Percentiles rank a stretch among this genome's conserved stretches.
These are phyloP conservation scores for Rheum nobile DNA, from an alignment of 148 eudicot species.

Conservation along the genomic window DNA sequence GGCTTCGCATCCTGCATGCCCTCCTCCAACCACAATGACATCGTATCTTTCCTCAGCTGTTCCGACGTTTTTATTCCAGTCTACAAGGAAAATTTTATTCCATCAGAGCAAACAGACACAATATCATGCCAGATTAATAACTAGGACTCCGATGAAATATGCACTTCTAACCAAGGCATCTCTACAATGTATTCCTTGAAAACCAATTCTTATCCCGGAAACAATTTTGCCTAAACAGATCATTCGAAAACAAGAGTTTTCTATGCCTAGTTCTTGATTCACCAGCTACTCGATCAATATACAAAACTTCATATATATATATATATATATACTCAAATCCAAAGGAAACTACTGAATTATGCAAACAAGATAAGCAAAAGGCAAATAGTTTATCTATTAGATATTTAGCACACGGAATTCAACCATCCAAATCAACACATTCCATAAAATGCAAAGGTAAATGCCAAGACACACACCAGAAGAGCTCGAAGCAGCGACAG, in stretches of 20 bases:
- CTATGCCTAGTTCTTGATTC: not conserved
- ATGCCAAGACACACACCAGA: constrained; percentile 14
- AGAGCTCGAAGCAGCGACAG: constrained; percentile 16
- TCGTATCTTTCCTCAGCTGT: constrained; percentile 59
- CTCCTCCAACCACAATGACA: constrained; percentile 97
- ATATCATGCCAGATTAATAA: not conserved
- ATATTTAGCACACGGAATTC: not conserved
- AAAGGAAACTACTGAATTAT: not conserved
- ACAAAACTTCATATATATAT: not conserved
- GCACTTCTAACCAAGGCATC: not conserved
- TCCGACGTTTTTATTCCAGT: constrained; percentile 25
- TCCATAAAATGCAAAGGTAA: not conserved
- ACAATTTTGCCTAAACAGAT: not conserved
- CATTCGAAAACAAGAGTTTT: not conserved
- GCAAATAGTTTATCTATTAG: not conserved
- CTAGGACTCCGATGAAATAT: not conserved
- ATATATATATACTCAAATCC: not conserved
- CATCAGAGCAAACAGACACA: not conserved
- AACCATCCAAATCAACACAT: not conserved
- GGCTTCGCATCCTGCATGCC: constrained; percentile 99
- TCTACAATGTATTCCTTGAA: not conserved
- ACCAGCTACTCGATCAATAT: not conserved
- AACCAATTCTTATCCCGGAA: too few species aligned
- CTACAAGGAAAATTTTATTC: constrained; percentile 15
- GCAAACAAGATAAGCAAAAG: not conserved